Evolutionary conservation across 305 asterid species (phyloP).

Genomic region (Ruellia speciosa): DNA sequence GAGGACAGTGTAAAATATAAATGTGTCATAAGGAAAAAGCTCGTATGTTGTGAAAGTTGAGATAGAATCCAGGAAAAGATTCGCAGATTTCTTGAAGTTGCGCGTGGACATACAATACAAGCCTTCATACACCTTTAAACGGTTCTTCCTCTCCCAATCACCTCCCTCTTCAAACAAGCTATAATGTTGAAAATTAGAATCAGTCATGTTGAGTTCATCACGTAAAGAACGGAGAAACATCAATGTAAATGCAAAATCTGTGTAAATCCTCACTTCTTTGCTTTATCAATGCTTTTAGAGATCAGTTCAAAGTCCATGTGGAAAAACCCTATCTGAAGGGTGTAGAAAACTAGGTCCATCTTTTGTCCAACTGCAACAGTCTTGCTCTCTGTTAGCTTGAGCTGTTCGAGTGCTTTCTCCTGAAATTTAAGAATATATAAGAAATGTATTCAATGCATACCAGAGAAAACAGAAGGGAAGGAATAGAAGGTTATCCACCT

Average conservation of each 20-base stretch:
- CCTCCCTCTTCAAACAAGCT: conserved; percentile 74
- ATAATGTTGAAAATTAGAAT: conserved; percentile 19
- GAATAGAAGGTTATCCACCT: conserved; percentile 27
- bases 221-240: conserved; percentile 1
- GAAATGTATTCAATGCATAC: background rate
- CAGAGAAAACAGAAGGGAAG: background rate
- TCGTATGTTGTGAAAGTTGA: conserved; percentile 52
- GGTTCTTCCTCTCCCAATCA: conserved; percentile 85
- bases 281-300: conserved; percentile 66
- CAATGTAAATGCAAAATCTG: conserved; percentile 6
- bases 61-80: conserved; percentile 54
- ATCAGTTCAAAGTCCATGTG: conserved; percentile 67
- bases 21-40: conserved; percentile 53
- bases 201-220: conserved; percentile 2
- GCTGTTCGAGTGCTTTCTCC: conserved; percentile 77
- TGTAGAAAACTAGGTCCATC: conserved; percentile 71
- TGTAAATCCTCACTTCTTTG: conserved; percentile 47
- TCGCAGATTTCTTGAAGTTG: conserved; percentile 47
- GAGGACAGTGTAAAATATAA: conserved; percentile 70
- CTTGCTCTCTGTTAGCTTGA: conserved; percentile 63
- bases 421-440: conserved; percentile 22
- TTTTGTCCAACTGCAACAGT: conserved; percentile 83
- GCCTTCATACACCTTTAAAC: conserved; percentile 78
- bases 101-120: conserved; percentile 58
- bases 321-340: conserved; percentile 60